Base-by-base conservation (phyloP, 2,329 filamentous ascomycete genomes). In the Alternaria atra region DNA sequence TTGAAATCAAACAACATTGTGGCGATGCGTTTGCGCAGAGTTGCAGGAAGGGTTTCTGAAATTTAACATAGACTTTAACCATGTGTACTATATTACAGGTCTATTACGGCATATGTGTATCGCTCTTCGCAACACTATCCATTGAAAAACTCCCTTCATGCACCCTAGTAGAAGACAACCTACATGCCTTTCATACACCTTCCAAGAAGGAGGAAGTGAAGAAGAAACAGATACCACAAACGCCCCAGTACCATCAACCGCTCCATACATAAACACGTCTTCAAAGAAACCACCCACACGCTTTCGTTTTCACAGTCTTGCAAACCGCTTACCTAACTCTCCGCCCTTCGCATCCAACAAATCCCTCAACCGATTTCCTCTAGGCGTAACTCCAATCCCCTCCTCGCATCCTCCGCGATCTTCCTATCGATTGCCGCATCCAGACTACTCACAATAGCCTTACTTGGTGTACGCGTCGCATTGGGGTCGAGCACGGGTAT, bases 381-480 rank as follows among this genome's bases (percentile, higher is more conserved):
- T 51, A 23, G 54, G 59, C 30, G 63, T 66, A 46, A 64, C 37
- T 63, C 58, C 47, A 52, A 55, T 9, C 65, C 62, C 4, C 51
- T 58, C 52, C 48, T 52, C 39, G 52, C 51, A 40, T 73, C 66
- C 20, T 69, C 68, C 2, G 52, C 64, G 46, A 74, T 70, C 62
- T 72, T 73, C 23, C 50, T 54, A 64, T 76, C 71, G 60, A 76
- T 76, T 8, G 70, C 71, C 1, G 25, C 23, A 42, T 73, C 72
- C 12, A 73, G 48, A 10, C 58, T 63, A 9, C 50, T 63, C 13
- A 63, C 37, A 6, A 73, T 68, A 23, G 61, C 65, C n/a, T 68
- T 74, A 7, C 68, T 71, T 2, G 73, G 73, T 27, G 69, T 72
- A 8, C 66, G 59, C 3, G 59, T 9, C 2, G 66, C 66, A 8